Conservation (phyloP, 305 asterid genomes). For the Rubia balearica region DNA sequence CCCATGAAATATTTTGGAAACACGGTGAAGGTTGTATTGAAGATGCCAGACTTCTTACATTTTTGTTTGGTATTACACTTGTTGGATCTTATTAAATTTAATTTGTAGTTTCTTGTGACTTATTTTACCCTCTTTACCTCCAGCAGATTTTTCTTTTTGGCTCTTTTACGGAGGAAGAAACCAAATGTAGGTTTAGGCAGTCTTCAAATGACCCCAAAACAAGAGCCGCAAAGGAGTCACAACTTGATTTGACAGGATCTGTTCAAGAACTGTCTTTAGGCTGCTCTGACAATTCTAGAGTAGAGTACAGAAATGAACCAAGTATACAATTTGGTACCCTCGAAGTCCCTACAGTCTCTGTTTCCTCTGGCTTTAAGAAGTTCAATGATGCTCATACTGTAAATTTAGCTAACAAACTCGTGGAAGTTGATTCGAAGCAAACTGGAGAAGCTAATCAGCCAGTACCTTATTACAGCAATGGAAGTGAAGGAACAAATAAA, state of each 20-base stretch:
- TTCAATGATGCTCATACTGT: constrained; percentile 19
- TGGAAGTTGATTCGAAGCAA: constrained; percentile 27
- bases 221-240: constrained; percentile 22
- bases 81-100: background rate
- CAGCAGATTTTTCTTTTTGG: constrained; percentile 70
- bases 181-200: constrained; percentile 40
- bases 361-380: constrained; percentile 22
- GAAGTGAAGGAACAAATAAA: constrained; percentile 25
- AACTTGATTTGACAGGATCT: constrained; percentile 23
- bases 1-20: background rate
- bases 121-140: constrained; percentile 8
- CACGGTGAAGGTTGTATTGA: background rate
- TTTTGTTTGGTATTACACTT: background rate
- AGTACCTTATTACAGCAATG: constrained; percentile 17
- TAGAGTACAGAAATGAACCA: constrained; percentile 9
- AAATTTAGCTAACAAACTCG: constrained; percentile 22
- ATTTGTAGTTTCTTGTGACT: background rate
- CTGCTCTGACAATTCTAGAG: constrained; percentile 21
- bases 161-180: constrained; percentile 84
- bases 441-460: constrained; percentile 38
- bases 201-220: constrained; percentile 23
- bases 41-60: no score
- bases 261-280: constrained; percentile 44
- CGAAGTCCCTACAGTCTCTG: constrained; percentile 21
- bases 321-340: constrained; percentile 23